A percentile compares a stretch with the other conserved stretches of the same genome.
phyloP scores from a whole-genome alignment of 2,329 filamentous ascomycete genomes.

The Beauveria australis region DNA sequence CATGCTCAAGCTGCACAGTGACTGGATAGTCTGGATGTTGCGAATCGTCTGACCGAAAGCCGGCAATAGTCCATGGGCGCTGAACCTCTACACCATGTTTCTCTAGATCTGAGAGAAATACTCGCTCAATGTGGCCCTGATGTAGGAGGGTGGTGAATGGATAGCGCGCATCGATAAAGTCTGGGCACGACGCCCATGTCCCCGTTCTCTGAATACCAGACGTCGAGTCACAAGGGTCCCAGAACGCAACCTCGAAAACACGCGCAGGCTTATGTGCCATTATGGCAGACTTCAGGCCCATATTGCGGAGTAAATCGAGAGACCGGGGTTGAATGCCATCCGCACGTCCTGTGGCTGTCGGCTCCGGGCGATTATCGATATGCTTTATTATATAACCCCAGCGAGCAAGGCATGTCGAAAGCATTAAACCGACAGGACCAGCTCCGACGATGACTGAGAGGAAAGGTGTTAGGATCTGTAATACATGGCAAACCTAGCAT shows the following conservation, averaged over 20 bases:
- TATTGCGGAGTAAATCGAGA: conserved; percentile 76
- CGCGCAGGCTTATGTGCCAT: conserved; percentile 84
- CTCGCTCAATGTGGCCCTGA: conserved; percentile 62
- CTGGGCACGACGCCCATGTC: conserved; percentile 81
- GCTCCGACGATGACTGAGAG: conserved; percentile 74
- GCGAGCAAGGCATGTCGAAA: conserved; percentile 79
- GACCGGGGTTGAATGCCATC: conserved; percentile 90
- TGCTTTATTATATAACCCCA: conserved; percentile 96
- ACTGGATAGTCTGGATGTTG: conserved; percentile 63
- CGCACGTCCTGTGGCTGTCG: conserved; percentile 76
- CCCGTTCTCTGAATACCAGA: conserved; percentile 57
- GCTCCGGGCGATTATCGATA: conserved; percentile 82
- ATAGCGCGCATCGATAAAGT: conserved; percentile 67
- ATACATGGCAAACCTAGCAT: not conserved
- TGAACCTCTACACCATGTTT: conserved; percentile 54
- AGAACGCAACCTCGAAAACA: conserved; percentile 71
- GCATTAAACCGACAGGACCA: conserved; percentile 78
- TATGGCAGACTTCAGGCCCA: conserved; percentile 79
- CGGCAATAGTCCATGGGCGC: conserved; percentile 56
- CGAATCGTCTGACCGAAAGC: conserved; percentile 51
- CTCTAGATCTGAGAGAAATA: conserved; percentile 58
- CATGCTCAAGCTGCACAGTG: conserved; percentile 65
- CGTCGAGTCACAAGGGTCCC: conserved; percentile 52
- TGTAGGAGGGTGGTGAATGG: conserved; percentile 64
- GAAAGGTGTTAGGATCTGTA: conserved; percentile 10